Evolutionary conservation across 257 asterid genomes (phyloP), one percentile per base, ranked within the genome.

Genomic region (Penstemon eatonii): DNA sequence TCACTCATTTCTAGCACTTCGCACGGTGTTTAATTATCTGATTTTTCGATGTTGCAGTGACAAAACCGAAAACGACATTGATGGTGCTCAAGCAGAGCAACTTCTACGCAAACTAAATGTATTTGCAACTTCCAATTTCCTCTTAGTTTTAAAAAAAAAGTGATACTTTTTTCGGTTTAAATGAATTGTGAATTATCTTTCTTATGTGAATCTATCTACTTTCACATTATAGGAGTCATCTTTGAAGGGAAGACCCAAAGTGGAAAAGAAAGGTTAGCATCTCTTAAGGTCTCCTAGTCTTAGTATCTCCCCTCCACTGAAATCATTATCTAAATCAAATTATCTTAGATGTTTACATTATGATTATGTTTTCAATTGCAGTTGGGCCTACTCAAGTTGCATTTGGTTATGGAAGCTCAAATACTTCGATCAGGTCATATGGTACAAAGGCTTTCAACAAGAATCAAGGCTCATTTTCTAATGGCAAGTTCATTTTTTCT

Each of bases 81-180:
- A 90, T 60, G 87, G 74, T 52, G 84, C 79, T 56, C 75, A 74
- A 66, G 88, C 91, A 13, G 82, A 93, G 84, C 87, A 79, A 39
- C 83, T 93, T 76, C 67, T 84, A 47, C 88, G 81, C 73, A 96
- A 88, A 11, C 67, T 78, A 61, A 78, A 82, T 68, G 97, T 92
- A 82, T 55, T 66, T 55, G 12, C 40, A 41, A 12, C 51, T 41
- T 62, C 41, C 47, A 54, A 25, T 25, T 25, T 25, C 33, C 33
- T 0, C 33, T 25, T 25, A 25, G 33, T 1, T 25, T 25, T 25
- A 25, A 1, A 25, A 25, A 25, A 25, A 25, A 25, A 25, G 33
- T 25, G 33, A 25, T 25, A 25, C 33, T 13, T 13, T 8, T 8
- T 72, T 44, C 56, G 5, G 44, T 52, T 55, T 41, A n/a, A 52